These are phyloP conservation scores for Penicillium sp. DNA, from an alignment of 2,329 filamentous ascomycete species.

Conservation along the genomic window DNA sequence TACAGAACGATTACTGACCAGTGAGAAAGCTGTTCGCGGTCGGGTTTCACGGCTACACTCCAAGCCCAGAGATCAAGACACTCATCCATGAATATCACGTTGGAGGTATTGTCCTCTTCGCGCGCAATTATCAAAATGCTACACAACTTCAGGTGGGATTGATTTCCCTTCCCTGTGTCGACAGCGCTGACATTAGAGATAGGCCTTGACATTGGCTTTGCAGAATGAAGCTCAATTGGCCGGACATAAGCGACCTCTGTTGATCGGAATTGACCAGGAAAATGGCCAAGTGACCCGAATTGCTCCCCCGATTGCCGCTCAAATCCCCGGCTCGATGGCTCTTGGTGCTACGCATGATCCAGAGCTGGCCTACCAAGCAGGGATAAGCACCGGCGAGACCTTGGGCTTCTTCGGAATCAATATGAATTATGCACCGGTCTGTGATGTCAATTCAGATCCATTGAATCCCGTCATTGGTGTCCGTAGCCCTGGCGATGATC, in stretches of 20 bases:
- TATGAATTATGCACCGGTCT: constrained; percentile 46
- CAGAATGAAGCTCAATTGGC: constrained; percentile 40
- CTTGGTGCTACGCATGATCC: constrained; percentile 40
- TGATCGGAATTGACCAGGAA: constrained; percentile 47
- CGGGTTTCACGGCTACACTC: constrained; percentile 40
- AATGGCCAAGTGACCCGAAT: constrained; percentile 45
- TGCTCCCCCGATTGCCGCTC: constrained; percentile 37
- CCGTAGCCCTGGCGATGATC: constrained; percentile 42
- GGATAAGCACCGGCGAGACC: constrained; percentile 38
- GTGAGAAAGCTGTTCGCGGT: constrained; percentile 42
- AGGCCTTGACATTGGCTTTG: constrained; percentile 33
- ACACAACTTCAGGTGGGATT: constrained; percentile 35
- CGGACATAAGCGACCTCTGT: constrained; percentile 39
- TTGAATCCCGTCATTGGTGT: constrained; percentile 45
- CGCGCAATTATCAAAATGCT: constrained; percentile 39
- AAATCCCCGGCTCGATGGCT: constrained; percentile 45
- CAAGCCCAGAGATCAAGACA: constrained; percentile 41
- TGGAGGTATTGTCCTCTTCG: constrained; percentile 43
- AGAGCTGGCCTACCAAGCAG: constrained; percentile 35
- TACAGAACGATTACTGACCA: background rate
- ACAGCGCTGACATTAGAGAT: constrained; percentile 1
- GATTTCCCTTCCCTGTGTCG: background rate
- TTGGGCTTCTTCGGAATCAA: constrained; percentile 42
- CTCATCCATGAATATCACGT: constrained; percentile 42
- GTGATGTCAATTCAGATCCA: constrained; percentile 45